These are phyloP conservation scores for Solanum hybrid DNA, from an alignment of 305 asterid genomes.

Conservation along the genomic window DNA sequence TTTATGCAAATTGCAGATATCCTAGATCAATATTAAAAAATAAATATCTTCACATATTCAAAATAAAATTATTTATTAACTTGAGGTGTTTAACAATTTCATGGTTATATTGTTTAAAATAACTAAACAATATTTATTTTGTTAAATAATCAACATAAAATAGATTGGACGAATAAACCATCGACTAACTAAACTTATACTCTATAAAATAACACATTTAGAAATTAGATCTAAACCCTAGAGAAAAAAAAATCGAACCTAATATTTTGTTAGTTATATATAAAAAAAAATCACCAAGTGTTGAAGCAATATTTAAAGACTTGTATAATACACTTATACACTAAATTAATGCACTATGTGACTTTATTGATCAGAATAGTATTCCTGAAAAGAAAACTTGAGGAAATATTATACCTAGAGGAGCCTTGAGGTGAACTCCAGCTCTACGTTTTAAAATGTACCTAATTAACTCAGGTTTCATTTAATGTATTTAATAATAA, in stretches of 20 bases:
- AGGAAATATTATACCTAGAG: neutral
- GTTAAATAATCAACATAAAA: neutral
- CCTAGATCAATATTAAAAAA: neutral
- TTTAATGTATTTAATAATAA: too few relatives aligned
- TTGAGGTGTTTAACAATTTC: neutral
- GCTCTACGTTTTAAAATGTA: neutral
- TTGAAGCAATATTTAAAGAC: neutral
- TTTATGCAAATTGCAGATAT: neutral
- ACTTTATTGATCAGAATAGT: neutral
- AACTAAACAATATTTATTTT: neutral
- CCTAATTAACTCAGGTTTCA: neutral
- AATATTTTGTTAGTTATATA: neutral
- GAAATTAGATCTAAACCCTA: neutral
- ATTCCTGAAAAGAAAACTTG: neutral
- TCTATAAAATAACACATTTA: neutral
- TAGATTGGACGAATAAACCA: neutral
- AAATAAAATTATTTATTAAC: too few relatives aligned
- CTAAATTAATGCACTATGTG: neutral
- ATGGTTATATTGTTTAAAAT: neutral
- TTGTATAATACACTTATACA: neutral
- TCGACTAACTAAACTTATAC: too few relatives aligned
- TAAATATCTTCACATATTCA: neutral
- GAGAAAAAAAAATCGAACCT: neutral
- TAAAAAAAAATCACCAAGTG: too few relatives aligned
- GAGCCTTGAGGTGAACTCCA: neutral